A percentile compares a stretch with the other conserved stretches of the same genome.
These are phyloP conservation scores for Candida gorgasii DNA, from an alignment of 805 yeast species.

Conservation along the genomic window DNA sequence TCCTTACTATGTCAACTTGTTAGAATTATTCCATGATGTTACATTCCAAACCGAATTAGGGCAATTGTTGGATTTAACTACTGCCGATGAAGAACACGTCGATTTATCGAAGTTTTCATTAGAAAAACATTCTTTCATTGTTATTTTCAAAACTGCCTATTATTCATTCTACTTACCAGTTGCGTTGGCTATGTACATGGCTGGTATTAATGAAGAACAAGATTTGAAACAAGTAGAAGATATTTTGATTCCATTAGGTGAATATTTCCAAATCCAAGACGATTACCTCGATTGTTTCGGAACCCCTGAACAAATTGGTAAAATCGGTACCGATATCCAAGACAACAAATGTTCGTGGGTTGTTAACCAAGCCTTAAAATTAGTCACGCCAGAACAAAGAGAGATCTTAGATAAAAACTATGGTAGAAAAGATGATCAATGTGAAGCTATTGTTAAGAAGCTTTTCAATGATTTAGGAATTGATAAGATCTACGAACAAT, in stretches of 20 bases:
- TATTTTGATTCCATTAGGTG: constrained; percentile 91
- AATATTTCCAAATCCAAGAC: constrained; percentile 98
- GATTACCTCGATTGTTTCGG: constrained; percentile 97
- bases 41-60: constrained; percentile 98
- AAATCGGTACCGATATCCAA: constrained; percentile 97
- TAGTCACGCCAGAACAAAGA: constrained; percentile 81
- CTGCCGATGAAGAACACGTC: constrained; percentile 95
- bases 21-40: constrained; percentile 95
- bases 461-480: constrained; percentile 75
- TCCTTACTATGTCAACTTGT: constrained; percentile 79
- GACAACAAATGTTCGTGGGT: constrained; percentile 99
- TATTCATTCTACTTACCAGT: constrained; percentile 97
- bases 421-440: constrained; percentile 73
- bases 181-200: constrained; percentile 91
- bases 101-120: constrained; percentile 85
- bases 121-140: constrained; percentile 91
- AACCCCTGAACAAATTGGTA: constrained; percentile 95
- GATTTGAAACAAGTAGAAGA: constrained; percentile 88
- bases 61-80: constrained; percentile 89
- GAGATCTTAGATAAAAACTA: constrained; percentile 80
- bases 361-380: constrained; percentile 84
- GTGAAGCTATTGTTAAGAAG: constrained; percentile 69
- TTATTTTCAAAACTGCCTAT: constrained; percentile 94
- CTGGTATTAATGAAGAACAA: constrained; percentile 67
- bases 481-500: constrained; percentile 67